Percentiles rank a stretch among this genome's conserved stretches.
phyloP scores from a whole-genome alignment of 306 rosid genomes.

The Quillaja saponaria region DNA sequence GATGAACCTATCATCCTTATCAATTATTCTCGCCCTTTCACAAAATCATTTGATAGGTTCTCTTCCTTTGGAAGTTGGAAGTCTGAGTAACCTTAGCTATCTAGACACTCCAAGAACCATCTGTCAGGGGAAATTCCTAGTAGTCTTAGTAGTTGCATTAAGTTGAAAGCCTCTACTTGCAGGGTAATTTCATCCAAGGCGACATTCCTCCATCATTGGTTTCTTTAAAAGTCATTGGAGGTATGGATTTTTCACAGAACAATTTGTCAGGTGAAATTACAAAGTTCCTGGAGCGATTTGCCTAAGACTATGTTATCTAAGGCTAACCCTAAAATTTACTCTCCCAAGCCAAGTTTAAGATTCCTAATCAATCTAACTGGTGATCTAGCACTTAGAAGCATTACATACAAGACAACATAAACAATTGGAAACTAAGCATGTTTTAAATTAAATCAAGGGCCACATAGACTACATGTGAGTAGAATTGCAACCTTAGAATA shows the following conservation, averaged over 20 bases:
- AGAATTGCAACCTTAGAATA: too few relatives aligned
- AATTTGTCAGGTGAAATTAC: conserved; percentile 1
- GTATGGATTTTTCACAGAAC: conserved; percentile 17
- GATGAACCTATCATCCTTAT: not conserved
- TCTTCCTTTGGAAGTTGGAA: not conserved
- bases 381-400: too few relatives aligned
- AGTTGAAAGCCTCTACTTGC: not conserved
- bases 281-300: not conserved
- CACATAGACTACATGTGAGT: too few relatives aligned
- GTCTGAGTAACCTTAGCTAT: not conserved
- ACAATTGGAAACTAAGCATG: too few relatives aligned
- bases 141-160: not conserved
- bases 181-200: conserved; percentile 1
- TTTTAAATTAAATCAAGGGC: too few relatives aligned
- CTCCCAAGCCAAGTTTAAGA: too few relatives aligned
- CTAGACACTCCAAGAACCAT: not conserved
- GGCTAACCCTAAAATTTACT: too few relatives aligned
- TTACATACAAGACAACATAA: too few relatives aligned
- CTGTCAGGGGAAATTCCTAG: conserved; percentile 11
- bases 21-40: not conserved
- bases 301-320: too few relatives aligned
- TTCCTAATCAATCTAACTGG: too few relatives aligned
- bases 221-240: not conserved
- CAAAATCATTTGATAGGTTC: not conserved
- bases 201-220: not conserved